A percentile compares a stretch with the other conserved stretches of the same genome.
phyloP scores from a whole-genome alignment of 164 flowering plant genomes.

The Hamamelis virginiana region DNA sequence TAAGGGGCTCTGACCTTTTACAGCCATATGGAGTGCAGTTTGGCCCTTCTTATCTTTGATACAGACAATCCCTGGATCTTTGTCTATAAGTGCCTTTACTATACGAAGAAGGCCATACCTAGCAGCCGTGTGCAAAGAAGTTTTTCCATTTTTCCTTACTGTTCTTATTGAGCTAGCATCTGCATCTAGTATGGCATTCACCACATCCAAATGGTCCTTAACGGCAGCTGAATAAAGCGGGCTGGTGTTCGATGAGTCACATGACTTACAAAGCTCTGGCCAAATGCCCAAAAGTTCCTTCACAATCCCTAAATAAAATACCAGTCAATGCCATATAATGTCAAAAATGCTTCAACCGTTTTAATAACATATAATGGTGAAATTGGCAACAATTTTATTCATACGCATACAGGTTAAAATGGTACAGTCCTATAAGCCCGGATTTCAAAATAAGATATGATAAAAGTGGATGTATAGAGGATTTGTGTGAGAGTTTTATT shows the following conservation, averaged over 20 bases:
- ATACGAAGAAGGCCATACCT: constrained; percentile 64
- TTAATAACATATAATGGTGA: not conserved
- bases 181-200: constrained; percentile 77
- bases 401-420: not conserved
- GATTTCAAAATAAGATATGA: not conserved
- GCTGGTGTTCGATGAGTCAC: constrained; percentile 81
- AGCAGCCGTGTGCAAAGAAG: constrained; percentile 80
- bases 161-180: constrained; percentile 60
- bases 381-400: constrained; percentile 2
- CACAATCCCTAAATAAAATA: constrained; percentile 56
- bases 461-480: too few relatives aligned
- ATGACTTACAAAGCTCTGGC: constrained; percentile 78
- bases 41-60: constrained; percentile 96
- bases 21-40: constrained; percentile 99
- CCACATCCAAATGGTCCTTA: constrained; percentile 76
- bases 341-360: not conserved
- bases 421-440: not conserved
- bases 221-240: constrained; percentile 90
- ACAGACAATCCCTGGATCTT: constrained; percentile 67
- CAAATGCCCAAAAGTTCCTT: constrained; percentile 62
- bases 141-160: constrained; percentile 94
- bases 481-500: too few relatives aligned
- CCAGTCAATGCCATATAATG: constrained; percentile 4
- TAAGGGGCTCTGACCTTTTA: constrained; percentile 67
- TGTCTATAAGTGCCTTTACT: constrained; percentile 63